Evolutionary conservation across 169 alveolate species (phyloP).

Genomic region (Plasmodium inui): DNA sequence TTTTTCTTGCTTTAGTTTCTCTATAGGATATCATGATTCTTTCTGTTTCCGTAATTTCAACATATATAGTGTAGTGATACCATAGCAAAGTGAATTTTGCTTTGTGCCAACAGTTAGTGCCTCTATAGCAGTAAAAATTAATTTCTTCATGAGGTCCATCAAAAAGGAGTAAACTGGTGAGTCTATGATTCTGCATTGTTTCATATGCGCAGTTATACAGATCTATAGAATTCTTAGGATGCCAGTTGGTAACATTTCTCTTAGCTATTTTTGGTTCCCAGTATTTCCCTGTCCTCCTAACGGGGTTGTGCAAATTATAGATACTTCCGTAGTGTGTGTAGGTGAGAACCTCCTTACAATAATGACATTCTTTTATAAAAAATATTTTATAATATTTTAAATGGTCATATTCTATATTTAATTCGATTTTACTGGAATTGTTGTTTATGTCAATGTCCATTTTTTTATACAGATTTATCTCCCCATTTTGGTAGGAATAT

Average conservation of each 20-base stretch:
- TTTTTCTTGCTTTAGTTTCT: conserved; percentile 7
- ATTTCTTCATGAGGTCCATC: conserved; percentile 56
- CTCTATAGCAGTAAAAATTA: conserved; percentile 36
- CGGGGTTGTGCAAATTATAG: background rate
- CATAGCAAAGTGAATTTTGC: conserved; percentile 34
- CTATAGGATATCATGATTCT: conserved; percentile 20
- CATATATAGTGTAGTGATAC: conserved; percentile 39
- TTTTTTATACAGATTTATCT: conserved; percentile 47
- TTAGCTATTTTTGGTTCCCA: background rate
- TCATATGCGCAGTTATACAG: conserved; percentile 31
- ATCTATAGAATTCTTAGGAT: background rate
- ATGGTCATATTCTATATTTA: conserved; percentile 44
- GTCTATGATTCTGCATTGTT: conserved; percentile 10
- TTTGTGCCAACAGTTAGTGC: conserved; percentile 20
- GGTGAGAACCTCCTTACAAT: conserved; percentile 4
- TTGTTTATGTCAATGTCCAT: conserved; percentile 27
- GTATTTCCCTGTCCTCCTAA: background rate
- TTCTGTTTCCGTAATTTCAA: conserved; percentile 33
- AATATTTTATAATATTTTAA: conserved; percentile 39
- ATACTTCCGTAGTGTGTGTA: conserved; percentile 3
- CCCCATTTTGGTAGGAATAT: conserved; percentile 49
- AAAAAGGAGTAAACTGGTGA: conserved; percentile 36
- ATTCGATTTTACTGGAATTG: background rate
- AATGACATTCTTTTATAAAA: conserved; percentile 69
- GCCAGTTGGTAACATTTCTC: background rate